A percentile compares a stretch with the other conserved stretches of the same genome.
phyloP scores from a whole-genome alignment of 2,329 filamentous ascomycete species.

The Lasiodiplodia sp. region DNA sequence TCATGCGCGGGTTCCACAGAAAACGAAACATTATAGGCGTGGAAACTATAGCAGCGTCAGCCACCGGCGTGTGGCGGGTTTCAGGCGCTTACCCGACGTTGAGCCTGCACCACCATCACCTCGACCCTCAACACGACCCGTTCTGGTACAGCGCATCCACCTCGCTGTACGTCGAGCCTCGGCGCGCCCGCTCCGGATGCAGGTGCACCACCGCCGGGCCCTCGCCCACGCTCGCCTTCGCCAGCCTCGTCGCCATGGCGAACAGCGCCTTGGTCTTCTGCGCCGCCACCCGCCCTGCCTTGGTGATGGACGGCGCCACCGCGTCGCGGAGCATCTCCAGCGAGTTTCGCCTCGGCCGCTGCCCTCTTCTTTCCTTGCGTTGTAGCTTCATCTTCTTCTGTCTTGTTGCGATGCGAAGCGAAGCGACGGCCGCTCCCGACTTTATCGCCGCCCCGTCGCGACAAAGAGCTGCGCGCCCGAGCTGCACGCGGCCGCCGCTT shows the following conservation, averaged over 20 bases:
- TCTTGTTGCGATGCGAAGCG: neutral
- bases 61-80: neutral
- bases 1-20: neutral
- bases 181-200: constrained; percentile 20
- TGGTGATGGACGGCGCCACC: constrained; percentile 17
- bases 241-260: constrained; percentile 15
- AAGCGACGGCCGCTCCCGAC: neutral
- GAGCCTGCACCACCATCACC: neutral
- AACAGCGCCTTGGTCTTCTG: constrained; percentile 17
- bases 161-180: constrained; percentile 26
- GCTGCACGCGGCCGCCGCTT: neutral
- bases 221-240: constrained; percentile 29
- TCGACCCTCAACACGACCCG: constrained; percentile 4
- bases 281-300: constrained; percentile 12
- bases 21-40: constrained; percentile 14
- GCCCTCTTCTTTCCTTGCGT: neutral
- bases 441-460: neutral
- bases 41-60: constrained; percentile 13
- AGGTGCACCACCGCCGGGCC: constrained; percentile 28
- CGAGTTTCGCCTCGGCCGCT: constrained; percentile 11
- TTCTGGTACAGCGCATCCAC: constrained; percentile 30
- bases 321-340: constrained; percentile 17
- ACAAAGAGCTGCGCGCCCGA: neutral
- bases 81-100: neutral
- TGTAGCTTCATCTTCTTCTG: neutral